A percentile compares a stretch with the other conserved stretches of the same genome.
Conservation (phyloP, 495 filamentous ascomycete species). For the Penicillium daleae region DNA sequence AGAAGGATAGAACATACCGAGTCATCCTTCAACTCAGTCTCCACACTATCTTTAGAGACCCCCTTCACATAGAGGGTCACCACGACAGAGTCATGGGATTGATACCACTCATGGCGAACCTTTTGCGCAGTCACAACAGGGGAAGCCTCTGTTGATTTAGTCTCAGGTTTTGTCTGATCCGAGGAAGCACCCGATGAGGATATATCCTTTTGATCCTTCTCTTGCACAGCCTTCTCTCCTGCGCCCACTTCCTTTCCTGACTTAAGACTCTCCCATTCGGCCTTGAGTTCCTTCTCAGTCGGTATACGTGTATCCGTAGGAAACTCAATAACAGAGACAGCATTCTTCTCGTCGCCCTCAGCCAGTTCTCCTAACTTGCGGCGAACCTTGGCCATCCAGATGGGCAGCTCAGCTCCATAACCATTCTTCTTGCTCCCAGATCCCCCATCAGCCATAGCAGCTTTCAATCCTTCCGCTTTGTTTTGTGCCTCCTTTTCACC, state of each 20-base stretch:
- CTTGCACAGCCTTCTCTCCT: constrained; percentile 22
- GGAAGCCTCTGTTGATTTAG: neutral
- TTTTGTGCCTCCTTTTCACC: constrained; percentile 56
- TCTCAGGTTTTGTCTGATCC: neutral
- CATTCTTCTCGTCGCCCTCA: constrained; percentile 60
- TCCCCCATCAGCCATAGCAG: constrained; percentile 33
- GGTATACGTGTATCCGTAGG: constrained; percentile 60
- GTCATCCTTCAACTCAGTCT: constrained; percentile 58
- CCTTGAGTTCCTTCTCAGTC: constrained; percentile 39
- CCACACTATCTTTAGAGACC: constrained; percentile 63
- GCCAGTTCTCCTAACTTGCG: constrained; percentile 56
- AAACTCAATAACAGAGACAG: constrained; percentile 63
- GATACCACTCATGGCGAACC: constrained; percentile 82
- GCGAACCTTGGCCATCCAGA: constrained; percentile 65
- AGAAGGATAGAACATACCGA: constrained; percentile 43
- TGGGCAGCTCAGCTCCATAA: constrained; percentile 48
- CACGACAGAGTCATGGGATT: constrained; percentile 65
- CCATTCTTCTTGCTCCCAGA: constrained; percentile 57
- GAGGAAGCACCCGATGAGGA: constrained; percentile 12
- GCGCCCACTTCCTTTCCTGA: constrained; percentile 24
- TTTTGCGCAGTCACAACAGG: constrained; percentile 40
- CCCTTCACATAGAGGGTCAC: constrained; percentile 75
- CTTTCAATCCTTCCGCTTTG: constrained; percentile 37
- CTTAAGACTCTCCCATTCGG: constrained; percentile 37
- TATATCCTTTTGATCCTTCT: constrained; percentile 1